These are phyloP conservation scores for Tetracentron sinense DNA, from an alignment of 164 flowering plant species.

Conservation along the genomic window DNA sequence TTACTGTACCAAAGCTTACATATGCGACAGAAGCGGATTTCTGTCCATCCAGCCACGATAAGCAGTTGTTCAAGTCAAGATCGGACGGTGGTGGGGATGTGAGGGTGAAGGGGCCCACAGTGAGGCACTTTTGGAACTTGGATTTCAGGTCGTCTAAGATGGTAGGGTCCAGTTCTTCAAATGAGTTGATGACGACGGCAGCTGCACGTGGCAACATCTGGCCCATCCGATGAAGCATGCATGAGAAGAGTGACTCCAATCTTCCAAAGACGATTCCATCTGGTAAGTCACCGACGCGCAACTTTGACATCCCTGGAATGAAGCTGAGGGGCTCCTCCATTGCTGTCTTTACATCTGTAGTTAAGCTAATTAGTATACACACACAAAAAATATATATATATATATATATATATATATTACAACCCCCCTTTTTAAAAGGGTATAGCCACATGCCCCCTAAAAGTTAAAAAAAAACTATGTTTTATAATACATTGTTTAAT, in stretches of 20 bases:
- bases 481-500: no score
- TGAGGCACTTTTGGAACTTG: slow-evolving; percentile 26
- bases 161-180: slow-evolving; percentile 34
- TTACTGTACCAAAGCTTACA: slow-evolving; percentile 36
- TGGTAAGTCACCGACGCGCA: slow-evolving; percentile 24
- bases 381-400: no score
- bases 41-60: slow-evolving; percentile 37
- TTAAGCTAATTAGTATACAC: no score
- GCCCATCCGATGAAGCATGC: slow-evolving; percentile 29
- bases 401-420: no score
- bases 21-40: slow-evolving; percentile 28
- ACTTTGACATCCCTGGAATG: slow-evolving; percentile 31
- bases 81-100: slow-evolving; percentile 9
- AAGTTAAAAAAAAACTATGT: no score
- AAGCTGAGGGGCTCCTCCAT: slow-evolving; percentile 22
- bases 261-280: slow-evolving; percentile 21
- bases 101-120: slow-evolving; percentile 34
- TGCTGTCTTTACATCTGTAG: no score
- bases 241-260: slow-evolving; percentile 18
- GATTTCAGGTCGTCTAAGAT: slow-evolving; percentile 17
- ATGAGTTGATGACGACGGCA: slow-evolving; percentile 33
- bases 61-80: slow-evolving; percentile 24
- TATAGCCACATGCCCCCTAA: no score
- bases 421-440: no score
- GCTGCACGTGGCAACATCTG: slow-evolving; percentile 28